Percentiles rank a stretch among this genome's conserved stretches.
These are phyloP conservation scores for Chlamydomonas incerta DNA, from an alignment of 139 green algal species.

Conservation along the genomic window DNA sequence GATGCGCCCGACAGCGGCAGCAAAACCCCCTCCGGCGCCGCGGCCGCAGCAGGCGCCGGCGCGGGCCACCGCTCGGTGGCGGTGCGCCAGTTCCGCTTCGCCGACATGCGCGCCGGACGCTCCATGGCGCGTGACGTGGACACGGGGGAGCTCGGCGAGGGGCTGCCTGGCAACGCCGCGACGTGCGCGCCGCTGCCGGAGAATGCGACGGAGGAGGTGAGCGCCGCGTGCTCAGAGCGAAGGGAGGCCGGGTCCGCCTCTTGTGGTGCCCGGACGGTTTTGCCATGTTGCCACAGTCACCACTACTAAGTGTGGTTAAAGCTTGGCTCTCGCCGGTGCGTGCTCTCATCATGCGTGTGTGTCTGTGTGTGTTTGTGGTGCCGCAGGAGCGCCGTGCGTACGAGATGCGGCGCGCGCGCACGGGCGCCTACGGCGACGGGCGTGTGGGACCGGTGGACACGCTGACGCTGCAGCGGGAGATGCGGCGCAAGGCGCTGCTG, in stretches of 20 bases:
- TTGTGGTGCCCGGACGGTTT: too few relatives aligned
- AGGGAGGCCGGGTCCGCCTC: too few relatives aligned
- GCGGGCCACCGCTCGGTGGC: too few relatives aligned
- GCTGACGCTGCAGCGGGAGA: constrained; percentile 23
- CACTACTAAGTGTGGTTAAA: too few relatives aligned
- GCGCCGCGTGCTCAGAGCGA: background rate
- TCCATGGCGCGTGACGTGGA: constrained; percentile 7
- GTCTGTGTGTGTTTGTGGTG: too few relatives aligned
- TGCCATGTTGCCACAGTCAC: too few relatives aligned
- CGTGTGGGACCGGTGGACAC: constrained; percentile 18
- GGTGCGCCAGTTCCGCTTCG: background rate
- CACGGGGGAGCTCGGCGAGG: background rate
- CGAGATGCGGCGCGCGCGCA: constrained; percentile 8
- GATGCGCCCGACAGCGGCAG: background rate
- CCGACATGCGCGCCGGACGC: background rate
- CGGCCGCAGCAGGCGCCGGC: too few relatives aligned
- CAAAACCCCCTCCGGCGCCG: too few relatives aligned
- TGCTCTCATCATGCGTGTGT: too few relatives aligned
- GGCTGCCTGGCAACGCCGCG: background rate
- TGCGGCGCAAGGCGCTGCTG: constrained; percentile 13
- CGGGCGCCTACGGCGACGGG: constrained; percentile 2
- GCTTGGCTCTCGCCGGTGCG: too few relatives aligned
- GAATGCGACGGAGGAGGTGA: constrained; percentile 12
- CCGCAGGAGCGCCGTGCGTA: constrained; percentile 1
- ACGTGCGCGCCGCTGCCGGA: background rate